Evolutionary conservation across 192 early-diverging fungal genomes (phyloP).

Genomic region (Linnemannia schmuckeri): DNA sequence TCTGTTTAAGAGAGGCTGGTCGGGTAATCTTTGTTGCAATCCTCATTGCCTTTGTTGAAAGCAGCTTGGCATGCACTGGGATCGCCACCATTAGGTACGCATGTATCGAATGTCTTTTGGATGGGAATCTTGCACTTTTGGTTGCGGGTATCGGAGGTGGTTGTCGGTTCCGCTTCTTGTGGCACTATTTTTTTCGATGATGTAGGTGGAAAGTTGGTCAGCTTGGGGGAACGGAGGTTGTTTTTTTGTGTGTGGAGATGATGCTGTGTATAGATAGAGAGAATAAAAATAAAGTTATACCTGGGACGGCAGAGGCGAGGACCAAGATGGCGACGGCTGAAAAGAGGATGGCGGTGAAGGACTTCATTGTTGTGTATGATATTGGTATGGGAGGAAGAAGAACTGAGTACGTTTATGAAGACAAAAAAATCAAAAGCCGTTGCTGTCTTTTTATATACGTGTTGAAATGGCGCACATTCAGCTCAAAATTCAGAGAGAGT

Average conservation of each 20-base stretch:
- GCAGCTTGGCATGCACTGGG: rapidly evolving
- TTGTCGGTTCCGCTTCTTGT: too few species aligned
- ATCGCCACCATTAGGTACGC: not conserved
- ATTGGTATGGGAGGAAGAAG: not conserved
- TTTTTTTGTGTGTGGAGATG: too few species aligned
- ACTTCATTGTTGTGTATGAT: not conserved
- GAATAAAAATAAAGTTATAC: not conserved
- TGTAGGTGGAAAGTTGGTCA: too few species aligned
- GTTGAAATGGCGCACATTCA: not conserved
- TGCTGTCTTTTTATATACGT: not conserved
- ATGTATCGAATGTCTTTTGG: not conserved
- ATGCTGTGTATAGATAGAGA: not conserved
- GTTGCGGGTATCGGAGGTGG: not conserved
- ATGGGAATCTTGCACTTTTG: not conserved
- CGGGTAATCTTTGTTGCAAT: not conserved
- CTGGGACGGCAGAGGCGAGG: not conserved
- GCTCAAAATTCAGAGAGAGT: not conserved
- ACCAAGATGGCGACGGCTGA: not conserved
- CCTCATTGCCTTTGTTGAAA: not conserved
- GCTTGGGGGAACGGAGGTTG: not conserved
- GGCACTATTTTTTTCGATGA: too few species aligned
- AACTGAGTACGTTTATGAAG: not conserved
- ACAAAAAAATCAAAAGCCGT: not conserved
- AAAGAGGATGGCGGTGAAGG: not conserved
- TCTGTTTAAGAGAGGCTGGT: too few species aligned